These are phyloP conservation scores for Ceratocystis destructans DNA, from an alignment of 2,329 filamentous ascomycete genomes.

Conservation along the genomic window DNA sequence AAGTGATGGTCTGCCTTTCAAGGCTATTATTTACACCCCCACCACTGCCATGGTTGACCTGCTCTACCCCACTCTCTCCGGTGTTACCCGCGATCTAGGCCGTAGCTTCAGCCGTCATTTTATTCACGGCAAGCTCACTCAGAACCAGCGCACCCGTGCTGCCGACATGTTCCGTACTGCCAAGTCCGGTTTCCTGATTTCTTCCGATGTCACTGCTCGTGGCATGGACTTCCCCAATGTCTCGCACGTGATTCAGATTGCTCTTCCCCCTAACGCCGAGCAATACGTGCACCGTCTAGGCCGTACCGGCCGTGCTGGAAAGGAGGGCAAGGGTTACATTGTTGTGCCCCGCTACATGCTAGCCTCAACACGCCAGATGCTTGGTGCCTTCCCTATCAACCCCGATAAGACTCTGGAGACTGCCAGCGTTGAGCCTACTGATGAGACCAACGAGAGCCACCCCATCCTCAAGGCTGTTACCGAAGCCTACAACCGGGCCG, in stretches of 20 bases:
- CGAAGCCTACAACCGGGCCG: slow-evolving; percentile 25
- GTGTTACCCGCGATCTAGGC: slow-evolving; percentile 35
- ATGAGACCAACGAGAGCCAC: slow-evolving; percentile 14
- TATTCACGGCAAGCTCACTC: slow-evolving; percentile 69
- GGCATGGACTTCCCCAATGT: slow-evolving; percentile 76
- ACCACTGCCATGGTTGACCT: slow-evolving; percentile 56
- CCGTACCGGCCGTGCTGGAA: slow-evolving; percentile 61
- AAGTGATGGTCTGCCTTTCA: slow-evolving; percentile 50
- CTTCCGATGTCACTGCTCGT: slow-evolving; percentile 66
- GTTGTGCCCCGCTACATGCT: slow-evolving; percentile 45
- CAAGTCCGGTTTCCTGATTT: slow-evolving; percentile 53
- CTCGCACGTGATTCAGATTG: slow-evolving; percentile 65
- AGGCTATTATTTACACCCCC: slow-evolving; percentile 88
- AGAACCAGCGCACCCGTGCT: slow-evolving; percentile 52
- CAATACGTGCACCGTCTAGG: slow-evolving; percentile 67
- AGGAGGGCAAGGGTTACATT: slow-evolving; percentile 58
- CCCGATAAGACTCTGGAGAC: slow-evolving; percentile 38
- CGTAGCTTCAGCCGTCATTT: slow-evolving; percentile 35
- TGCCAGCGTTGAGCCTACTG: slow-evolving; percentile 25
- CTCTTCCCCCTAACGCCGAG: slow-evolving; percentile 49
- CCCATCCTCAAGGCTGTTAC: slow-evolving; percentile 31
- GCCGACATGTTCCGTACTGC: slow-evolving; percentile 58
- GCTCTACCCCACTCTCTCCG: slow-evolving; percentile 30
- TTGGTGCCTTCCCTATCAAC: slow-evolving; percentile 48
- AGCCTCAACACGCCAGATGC: slow-evolving; percentile 33